Percentiles rank a stretch among this genome's conserved stretches.
These are phyloP conservation scores for Arctostaphylos glauca DNA, from an alignment of 148 eudicot species.

Conservation along the genomic window DNA sequence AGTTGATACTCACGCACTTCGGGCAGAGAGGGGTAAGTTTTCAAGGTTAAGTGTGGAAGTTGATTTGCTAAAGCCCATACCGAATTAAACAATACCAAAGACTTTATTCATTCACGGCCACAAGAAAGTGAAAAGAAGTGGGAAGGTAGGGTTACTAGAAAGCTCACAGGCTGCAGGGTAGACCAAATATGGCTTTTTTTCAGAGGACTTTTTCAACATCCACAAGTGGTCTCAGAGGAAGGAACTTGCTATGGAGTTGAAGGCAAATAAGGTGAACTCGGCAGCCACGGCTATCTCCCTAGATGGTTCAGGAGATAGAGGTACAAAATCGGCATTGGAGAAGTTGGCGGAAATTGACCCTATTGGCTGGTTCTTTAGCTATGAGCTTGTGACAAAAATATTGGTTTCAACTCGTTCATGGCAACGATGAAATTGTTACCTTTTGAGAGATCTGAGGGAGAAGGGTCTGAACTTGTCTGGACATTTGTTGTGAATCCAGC, in stretches of 20 bases:
- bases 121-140: conserved; percentile 2
- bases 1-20: too few relatives aligned
- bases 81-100: too few relatives aligned
- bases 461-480: neutral
- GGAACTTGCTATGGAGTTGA: neutral
- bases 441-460: neutral
- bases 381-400: neutral
- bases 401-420: neutral
- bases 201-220: neutral
- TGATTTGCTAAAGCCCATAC: too few relatives aligned
- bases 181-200: neutral
- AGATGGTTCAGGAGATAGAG: neutral
- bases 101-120: neutral
- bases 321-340: neutral
- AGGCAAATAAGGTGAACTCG: neutral
- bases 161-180: neutral
- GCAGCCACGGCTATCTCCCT: neutral
- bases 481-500: conserved; percentile 10
- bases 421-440: neutral
- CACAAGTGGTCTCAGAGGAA: neutral
- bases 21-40: too few relatives aligned
- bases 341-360: neutral
- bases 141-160: neutral
- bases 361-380: neutral
- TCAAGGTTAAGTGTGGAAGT: too few relatives aligned